Conservation (phyloP, 2,329 filamentous ascomycete species). For the Aspergillus fumigatiaffinis region DNA sequence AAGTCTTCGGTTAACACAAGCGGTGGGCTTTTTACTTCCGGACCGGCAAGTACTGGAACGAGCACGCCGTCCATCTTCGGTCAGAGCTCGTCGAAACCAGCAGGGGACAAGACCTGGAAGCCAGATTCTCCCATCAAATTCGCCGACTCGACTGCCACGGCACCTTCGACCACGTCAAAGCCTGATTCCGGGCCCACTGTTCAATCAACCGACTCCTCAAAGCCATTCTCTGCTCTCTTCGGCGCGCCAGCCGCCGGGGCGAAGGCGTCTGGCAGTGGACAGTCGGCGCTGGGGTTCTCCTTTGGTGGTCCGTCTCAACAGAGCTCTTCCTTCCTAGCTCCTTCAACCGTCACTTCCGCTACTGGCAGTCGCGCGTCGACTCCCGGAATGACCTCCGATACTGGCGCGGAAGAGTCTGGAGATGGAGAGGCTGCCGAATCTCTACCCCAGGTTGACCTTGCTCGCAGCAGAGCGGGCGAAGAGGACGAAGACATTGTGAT, state of each 20-base stretch:
- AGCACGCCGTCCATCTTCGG: constrained; percentile 16
- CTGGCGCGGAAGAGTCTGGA: constrained; percentile 35
- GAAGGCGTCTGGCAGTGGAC: constrained; percentile 16
- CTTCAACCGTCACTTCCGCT: constrained; percentile 33
- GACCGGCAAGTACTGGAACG: constrained; percentile 14
- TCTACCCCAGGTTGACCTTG: constrained; percentile 68
- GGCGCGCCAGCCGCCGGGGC: constrained; percentile 19
- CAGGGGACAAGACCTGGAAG: constrained; percentile 47
- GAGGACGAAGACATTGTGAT: constrained; percentile 68
- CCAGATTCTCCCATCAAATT: constrained; percentile 47
- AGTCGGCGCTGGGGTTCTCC: constrained; percentile 32
- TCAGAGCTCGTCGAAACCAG: constrained; percentile 9
- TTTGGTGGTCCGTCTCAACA: constrained; percentile 33
- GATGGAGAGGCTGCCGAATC: constrained; percentile 55
- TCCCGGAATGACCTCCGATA: constrained; percentile 44
- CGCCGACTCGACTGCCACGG: constrained; percentile 23
- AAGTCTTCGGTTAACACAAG: constrained; percentile 13
- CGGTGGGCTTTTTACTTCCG: constrained; percentile 27
- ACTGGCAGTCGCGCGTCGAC: constrained; percentile 44
- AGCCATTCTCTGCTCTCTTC: constrained; percentile 30
- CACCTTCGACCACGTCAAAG: constrained; percentile 22
- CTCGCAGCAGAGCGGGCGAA: constrained; percentile 63
- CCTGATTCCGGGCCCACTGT: constrained; percentile 19
- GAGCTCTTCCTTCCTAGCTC: constrained; percentile 21
- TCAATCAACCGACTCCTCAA: constrained; percentile 19